Conservation (phyloP, 2,329 filamentous ascomycete genomes). For the Fonsecaea monophora region DNA sequence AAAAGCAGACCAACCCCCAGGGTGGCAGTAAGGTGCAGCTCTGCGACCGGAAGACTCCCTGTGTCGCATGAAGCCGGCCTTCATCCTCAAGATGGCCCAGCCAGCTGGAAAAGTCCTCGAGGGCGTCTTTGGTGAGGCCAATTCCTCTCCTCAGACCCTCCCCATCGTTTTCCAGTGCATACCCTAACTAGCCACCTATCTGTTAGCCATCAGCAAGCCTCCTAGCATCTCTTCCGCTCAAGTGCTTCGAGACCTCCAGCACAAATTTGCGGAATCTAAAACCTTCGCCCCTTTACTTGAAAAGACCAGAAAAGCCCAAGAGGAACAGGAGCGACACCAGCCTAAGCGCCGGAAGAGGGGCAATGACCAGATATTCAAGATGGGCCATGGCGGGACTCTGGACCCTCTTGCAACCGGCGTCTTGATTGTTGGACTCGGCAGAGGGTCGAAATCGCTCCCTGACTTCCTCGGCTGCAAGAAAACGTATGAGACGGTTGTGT, state of each 20-base stretch:
- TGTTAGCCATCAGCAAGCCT: conserved; percentile 88
- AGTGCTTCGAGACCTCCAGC: conserved; percentile 85
- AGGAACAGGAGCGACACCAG: conserved; percentile 28
- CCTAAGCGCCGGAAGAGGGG: conserved; percentile 58
- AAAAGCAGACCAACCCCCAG: not conserved
- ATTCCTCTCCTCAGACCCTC: conserved; percentile 38
- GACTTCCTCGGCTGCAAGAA: conserved; percentile 89
- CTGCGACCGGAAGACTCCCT: not conserved
- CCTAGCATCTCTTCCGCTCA: conserved; percentile 85
- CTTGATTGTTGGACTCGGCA: conserved; percentile 84
- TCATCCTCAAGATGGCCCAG: conserved; percentile 36
- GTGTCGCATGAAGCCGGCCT: conserved; percentile 20
- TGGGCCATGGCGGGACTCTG: conserved; percentile 94
- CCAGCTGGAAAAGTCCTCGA: conserved; percentile 59
- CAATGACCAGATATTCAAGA: conserved; percentile 78
- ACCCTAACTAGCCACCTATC: conserved; percentile 17
- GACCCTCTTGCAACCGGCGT: conserved; percentile 94
- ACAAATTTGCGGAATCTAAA: conserved; percentile 78
- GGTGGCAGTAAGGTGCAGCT: not conserved
- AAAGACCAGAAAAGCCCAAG: conserved; percentile 54
- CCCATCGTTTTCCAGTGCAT: conserved; percentile 3
- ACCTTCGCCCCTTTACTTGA: conserved; percentile 80
- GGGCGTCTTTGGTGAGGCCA: conserved; percentile 65
- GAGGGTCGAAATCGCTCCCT: conserved; percentile 81
- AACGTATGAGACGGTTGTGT: conserved; percentile 84